Percentiles rank a stretch among this genome's conserved stretches.
Conservation (phyloP, 495 filamentous ascomycete genomes). For the Penicillium ochrochloron region DNA sequence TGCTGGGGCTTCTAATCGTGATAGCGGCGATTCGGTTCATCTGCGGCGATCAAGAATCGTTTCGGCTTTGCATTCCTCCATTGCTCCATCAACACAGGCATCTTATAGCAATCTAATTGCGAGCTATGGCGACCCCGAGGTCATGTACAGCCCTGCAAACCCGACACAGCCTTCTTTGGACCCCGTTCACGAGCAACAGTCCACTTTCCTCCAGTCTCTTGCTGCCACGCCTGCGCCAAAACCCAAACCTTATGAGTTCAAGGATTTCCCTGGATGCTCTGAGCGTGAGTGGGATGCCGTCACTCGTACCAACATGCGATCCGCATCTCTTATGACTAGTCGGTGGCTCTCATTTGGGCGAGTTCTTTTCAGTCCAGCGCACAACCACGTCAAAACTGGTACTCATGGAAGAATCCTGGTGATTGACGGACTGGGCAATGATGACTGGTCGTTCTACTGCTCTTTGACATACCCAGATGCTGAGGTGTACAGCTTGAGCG, state of each 20-base stretch:
- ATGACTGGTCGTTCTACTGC: slow-evolving; percentile 98
- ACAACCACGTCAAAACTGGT: slow-evolving; percentile 72
- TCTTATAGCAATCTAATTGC: slow-evolving; percentile 48
- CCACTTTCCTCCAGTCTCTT: slow-evolving; percentile 37
- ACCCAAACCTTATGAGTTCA: slow-evolving; percentile 41
- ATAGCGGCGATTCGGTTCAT: slow-evolving; percentile 41
- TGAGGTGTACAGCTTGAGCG: slow-evolving; percentile 75
- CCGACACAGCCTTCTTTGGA: slow-evolving; percentile 12
- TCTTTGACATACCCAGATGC: slow-evolving; percentile 87
- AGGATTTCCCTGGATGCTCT: slow-evolving; percentile 50
- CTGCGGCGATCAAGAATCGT: slow-evolving; percentile 50
- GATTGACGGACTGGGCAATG: slow-evolving; percentile 86
- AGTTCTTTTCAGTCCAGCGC: slow-evolving; percentile 91
- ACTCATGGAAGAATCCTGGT: slow-evolving; percentile 72
- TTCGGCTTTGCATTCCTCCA: slow-evolving; percentile 45
- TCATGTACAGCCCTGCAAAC: slow-evolving; percentile 3
- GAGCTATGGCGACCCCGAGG: slow-evolving; percentile 33
- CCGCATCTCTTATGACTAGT: slow-evolving; percentile 76
- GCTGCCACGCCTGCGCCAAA: slow-evolving; percentile 35
- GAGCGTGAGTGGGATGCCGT: slow-evolving; percentile 65
- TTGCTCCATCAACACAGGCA: slow-evolving; percentile 45
- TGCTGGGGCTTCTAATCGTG: slow-evolving; percentile 31
- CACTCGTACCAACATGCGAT: slow-evolving; percentile 80
- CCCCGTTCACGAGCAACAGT: slow-evolving; percentile 32
- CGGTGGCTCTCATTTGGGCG: slow-evolving; percentile 94